phyloP scores from a whole-genome alignment of 208 protist genomes.

The Crithidia sp. region DNA sequence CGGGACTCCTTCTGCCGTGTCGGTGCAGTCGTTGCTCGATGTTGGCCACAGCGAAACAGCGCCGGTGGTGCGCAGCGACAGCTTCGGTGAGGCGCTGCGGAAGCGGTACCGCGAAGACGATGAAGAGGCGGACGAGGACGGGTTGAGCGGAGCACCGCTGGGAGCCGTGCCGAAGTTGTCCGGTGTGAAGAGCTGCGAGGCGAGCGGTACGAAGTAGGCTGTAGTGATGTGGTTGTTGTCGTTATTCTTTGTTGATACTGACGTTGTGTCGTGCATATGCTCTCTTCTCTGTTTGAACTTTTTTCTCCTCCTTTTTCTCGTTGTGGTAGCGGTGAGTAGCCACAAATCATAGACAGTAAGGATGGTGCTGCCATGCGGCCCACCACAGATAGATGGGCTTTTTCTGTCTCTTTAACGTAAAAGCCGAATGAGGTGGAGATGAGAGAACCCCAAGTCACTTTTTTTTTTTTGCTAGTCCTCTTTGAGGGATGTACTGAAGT shows the following conservation, averaged over 20 bases:
- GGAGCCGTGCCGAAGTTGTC: constrained; percentile 19
- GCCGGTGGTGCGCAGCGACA: constrained; percentile 43
- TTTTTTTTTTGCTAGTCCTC: constrained; percentile 4
- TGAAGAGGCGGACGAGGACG: constrained; percentile 64
- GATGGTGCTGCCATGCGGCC: too few relatives aligned
- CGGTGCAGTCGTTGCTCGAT: constrained; percentile 64
- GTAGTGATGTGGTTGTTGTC: too few relatives aligned
- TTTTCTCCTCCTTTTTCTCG: not conserved
- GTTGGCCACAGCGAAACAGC: constrained; percentile 39
- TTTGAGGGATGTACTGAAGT: too few relatives aligned
- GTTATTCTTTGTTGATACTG: not conserved
- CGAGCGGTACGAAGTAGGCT: too few relatives aligned
- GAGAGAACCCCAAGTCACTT: not conserved
- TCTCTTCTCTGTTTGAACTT: not conserved
- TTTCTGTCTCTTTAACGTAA: too few relatives aligned
- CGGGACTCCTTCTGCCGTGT: constrained; percentile 11
- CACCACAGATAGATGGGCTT: too few relatives aligned
- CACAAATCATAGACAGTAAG: too few relatives aligned
- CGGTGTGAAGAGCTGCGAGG: not conserved
- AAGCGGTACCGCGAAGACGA: constrained; percentile 87
- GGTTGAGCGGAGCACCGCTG: constrained; percentile 9
- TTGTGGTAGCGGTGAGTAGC: not conserved
- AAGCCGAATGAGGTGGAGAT: too few relatives aligned
- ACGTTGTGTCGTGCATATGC: too few relatives aligned
- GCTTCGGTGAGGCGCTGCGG: constrained; percentile 73